These are phyloP conservation scores for Anisodus acutangulus DNA, from an alignment of 257 asterid genomes.

Conservation along the genomic window DNA sequence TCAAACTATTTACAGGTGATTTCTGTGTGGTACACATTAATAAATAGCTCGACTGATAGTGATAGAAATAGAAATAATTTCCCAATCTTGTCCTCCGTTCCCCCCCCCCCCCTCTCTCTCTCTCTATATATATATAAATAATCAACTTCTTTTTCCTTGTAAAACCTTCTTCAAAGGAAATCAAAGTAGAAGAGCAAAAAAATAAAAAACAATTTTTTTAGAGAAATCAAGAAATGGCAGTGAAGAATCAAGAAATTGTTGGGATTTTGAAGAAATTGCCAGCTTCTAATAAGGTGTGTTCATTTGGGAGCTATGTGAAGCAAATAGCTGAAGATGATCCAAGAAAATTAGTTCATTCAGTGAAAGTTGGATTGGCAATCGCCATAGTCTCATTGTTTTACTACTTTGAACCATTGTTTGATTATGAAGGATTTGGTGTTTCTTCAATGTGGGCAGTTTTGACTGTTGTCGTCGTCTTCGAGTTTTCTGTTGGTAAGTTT, in stretches of 20 bases:
- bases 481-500: conserved; percentile 69
- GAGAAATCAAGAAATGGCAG: conserved; percentile 22
- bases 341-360: conserved; percentile 67
- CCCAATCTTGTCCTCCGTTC: background rate
- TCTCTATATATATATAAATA: background rate
- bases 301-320: conserved; percentile 28
- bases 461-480: conserved; percentile 79
- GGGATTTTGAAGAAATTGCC: conserved; percentile 20
- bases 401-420: conserved; percentile 59
- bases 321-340: conserved; percentile 67
- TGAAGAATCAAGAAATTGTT: conserved; percentile 4
- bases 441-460: conserved; percentile 88
- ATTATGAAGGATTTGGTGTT: conserved; percentile 61
- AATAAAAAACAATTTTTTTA: background rate
- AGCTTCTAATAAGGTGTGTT: background rate
- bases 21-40: background rate
- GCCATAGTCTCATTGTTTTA: conserved; percentile 68
- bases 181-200: background rate
- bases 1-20: background rate
- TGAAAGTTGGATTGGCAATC: conserved; percentile 77
- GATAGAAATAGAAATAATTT: background rate
- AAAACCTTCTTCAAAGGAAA: background rate
- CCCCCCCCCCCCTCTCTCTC: too few relatives aligned
- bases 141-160: background rate
- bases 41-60: background rate